Conservation (phyloP, 73 alveolate genomes). For the Uronychia binucleata region DNA sequence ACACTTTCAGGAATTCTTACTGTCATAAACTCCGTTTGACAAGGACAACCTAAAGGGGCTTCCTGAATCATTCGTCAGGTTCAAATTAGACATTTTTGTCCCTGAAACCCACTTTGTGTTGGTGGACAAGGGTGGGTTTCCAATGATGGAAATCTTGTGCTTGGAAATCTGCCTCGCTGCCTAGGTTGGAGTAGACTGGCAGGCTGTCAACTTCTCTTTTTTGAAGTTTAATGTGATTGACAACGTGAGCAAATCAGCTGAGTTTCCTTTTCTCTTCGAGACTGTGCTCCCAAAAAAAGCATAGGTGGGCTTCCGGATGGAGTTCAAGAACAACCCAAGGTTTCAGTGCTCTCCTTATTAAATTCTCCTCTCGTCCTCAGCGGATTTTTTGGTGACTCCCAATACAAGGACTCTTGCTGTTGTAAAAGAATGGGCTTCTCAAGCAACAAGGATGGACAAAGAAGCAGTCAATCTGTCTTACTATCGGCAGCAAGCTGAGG, state of each 20-base stretch:
- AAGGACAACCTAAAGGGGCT: not conserved
- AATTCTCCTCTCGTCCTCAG: too few relatives aligned
- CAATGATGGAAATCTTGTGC: not conserved
- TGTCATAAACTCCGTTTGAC: not conserved
- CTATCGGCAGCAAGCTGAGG: slow-evolving; percentile 52
- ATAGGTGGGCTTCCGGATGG: too few relatives aligned
- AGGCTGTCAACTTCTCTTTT: slow-evolving; percentile 26
- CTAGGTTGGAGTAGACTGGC: slow-evolving; percentile 35
- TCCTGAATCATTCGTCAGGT: slow-evolving; percentile 16
- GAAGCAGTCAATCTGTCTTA: slow-evolving; percentile 31
- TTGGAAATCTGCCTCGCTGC: slow-evolving; percentile 24
- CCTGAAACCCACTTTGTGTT: slow-evolving; percentile 37
- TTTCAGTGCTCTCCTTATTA: too few relatives aligned
- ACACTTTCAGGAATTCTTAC: not conserved
- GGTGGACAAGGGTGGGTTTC: slow-evolving; percentile 27
- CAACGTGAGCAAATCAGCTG: slow-evolving; percentile 14
- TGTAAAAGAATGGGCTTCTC: too few relatives aligned
- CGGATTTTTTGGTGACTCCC: too few relatives aligned
- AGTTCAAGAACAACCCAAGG: too few relatives aligned
- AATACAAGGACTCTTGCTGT: slow-evolving; percentile 12
- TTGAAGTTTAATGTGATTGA: slow-evolving; percentile 31
- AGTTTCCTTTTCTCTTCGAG: too few relatives aligned
- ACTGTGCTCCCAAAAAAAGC: too few relatives aligned
- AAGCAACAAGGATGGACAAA: not conserved
- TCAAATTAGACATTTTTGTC: slow-evolving; percentile 12